A percentile compares a stretch with the other conserved stretches of the same genome.
These are phyloP conservation scores for Calonectria pauciramosa DNA, from an alignment of 2,329 filamentous ascomycete species.

Conservation along the genomic window DNA sequence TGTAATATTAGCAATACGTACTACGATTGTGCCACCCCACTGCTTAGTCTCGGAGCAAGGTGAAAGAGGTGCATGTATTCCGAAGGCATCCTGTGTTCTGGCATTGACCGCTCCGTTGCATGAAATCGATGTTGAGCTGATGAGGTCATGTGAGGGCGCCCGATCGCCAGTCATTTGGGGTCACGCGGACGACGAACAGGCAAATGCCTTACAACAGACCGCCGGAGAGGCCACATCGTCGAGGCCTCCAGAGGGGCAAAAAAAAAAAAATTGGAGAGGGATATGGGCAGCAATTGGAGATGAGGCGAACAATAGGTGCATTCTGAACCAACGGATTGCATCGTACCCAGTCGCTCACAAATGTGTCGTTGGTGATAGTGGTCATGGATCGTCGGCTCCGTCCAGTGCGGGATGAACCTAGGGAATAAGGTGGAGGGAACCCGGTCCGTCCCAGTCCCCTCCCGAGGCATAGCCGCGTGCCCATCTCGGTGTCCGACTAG, in stretches of 20 bases:
- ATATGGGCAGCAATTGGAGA: slow-evolving; percentile 23
- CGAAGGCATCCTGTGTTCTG: slow-evolving; percentile 28
- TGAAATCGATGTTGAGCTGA: slow-evolving; percentile 26
- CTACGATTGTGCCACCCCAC: slow-evolving; percentile 26
- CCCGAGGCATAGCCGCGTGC: slow-evolving; percentile 29
- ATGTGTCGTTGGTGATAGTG: slow-evolving; percentile 21
- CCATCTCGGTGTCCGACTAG: slow-evolving; percentile 23
- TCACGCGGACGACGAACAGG: slow-evolving; percentile 39
- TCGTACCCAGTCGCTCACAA: slow-evolving; percentile 36
- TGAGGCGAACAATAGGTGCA: slow-evolving; percentile 31
- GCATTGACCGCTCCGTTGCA: slow-evolving; percentile 30
- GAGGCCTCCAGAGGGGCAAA: slow-evolving; percentile 37
- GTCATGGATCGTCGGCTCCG: slow-evolving; percentile 19
- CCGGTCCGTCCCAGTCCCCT: slow-evolving; percentile 48
- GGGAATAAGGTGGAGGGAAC: slow-evolving; percentile 28
- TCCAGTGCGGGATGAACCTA: slow-evolving; percentile 19
- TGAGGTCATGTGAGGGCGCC: slow-evolving; percentile 41
- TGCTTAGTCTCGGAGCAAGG: slow-evolving; percentile 26
- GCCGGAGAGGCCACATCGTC: slow-evolving; percentile 36
- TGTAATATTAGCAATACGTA: slow-evolving; percentile 11
- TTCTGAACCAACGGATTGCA: slow-evolving; percentile 38
- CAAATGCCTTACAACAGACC: slow-evolving; percentile 38
- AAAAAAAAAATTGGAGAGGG: slow-evolving; percentile 27
- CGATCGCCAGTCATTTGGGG: slow-evolving; percentile 31
- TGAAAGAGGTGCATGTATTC: slow-evolving; percentile 31